Conservation (phyloP, 1,284 basidiomycete genomes). For the Marasmius sp. region DNA sequence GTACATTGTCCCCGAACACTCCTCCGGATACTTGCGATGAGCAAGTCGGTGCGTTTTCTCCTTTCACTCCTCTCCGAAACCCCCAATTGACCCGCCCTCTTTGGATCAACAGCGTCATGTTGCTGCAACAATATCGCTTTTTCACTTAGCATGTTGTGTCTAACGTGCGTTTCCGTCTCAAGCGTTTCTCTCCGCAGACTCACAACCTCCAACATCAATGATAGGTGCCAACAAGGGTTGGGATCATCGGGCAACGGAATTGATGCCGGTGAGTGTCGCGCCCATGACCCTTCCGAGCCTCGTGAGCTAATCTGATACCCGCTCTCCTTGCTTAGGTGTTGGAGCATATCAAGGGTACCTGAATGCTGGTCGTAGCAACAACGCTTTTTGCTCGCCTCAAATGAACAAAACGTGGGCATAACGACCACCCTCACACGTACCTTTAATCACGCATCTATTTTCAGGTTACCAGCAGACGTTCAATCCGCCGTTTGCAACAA, state of each 20-base stretch:
- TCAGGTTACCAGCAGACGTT: conserved; percentile 16
- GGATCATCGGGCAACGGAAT: conserved; percentile 7
- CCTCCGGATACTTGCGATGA: conserved; percentile 26
- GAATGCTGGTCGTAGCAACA: neutral
- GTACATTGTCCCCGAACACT: conserved; percentile 18
- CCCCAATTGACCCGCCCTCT: neutral
- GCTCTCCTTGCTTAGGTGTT: conserved; percentile 1
- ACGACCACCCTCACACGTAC: neutral
- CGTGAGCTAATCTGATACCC: neutral
- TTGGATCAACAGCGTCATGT: conserved; percentile 18
- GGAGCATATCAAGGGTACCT: conserved; percentile 12
- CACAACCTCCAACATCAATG: neutral
- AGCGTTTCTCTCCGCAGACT: neutral
- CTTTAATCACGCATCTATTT: neutral
- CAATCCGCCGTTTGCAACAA: conserved; percentile 22
- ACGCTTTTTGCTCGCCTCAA: conserved; percentile 16
- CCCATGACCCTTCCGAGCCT: neutral
- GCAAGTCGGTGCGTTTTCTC: conserved; percentile 18
- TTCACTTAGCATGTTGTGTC: conserved; percentile 30
- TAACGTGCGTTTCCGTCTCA: conserved; percentile 22
- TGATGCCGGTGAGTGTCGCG: conserved; percentile 6
- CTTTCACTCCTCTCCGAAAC: neutral
- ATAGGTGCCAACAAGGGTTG: conserved; percentile 20
- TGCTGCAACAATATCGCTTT: conserved; percentile 31
- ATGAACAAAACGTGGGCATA: conserved; percentile 20